Evolutionary conservation across 2,329 filamentous ascomycete genomes (phyloP).

Genomic region (Stylonectria norvegica): DNA sequence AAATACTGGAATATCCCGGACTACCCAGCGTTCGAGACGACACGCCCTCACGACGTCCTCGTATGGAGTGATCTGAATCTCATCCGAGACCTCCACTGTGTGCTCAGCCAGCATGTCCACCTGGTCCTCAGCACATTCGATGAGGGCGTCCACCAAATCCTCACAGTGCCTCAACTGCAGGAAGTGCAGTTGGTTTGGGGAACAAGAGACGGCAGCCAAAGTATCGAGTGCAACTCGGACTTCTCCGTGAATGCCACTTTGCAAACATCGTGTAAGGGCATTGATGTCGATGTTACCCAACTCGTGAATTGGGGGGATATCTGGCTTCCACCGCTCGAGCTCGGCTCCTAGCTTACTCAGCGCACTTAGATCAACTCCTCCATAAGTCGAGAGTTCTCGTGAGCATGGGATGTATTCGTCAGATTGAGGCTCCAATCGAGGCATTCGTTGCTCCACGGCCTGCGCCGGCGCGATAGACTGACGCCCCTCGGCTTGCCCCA

Average conservation of each 20-base stretch:
- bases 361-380: conserved; percentile 68
- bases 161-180: conserved; percentile 72
- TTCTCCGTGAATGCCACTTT: conserved; percentile 85
- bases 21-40: conserved; percentile 64
- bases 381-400: conserved; percentile 57
- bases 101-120: conserved; percentile 80
- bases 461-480: conserved; percentile 19
- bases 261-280: conserved; percentile 82
- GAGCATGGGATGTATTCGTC: conserved; percentile 55
- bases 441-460: conserved; percentile 30
- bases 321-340: conserved; percentile 66
- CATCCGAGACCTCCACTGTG: conserved; percentile 80
- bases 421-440: conserved; percentile 42
- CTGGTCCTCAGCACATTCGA: conserved; percentile 90
- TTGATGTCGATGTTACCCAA: conserved; percentile 87
- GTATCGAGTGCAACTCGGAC: conserved; percentile 87
- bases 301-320: conserved; percentile 70
- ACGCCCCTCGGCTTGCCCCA: conserved; percentile 36
- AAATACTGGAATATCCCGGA: conserved; percentile 71
- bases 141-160: conserved; percentile 79
- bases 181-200: conserved; percentile 62
- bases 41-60: conserved; percentile 84
- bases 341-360: conserved; percentile 63
- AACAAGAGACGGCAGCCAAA: conserved; percentile 63
- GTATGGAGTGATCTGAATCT: conserved; percentile 77